A percentile compares a stretch with the other conserved stretches of the same genome.
These are phyloP conservation scores for Calocybe cyanea DNA, from an alignment of 768 basidiomycete genomes.

Conservation along the genomic window DNA sequence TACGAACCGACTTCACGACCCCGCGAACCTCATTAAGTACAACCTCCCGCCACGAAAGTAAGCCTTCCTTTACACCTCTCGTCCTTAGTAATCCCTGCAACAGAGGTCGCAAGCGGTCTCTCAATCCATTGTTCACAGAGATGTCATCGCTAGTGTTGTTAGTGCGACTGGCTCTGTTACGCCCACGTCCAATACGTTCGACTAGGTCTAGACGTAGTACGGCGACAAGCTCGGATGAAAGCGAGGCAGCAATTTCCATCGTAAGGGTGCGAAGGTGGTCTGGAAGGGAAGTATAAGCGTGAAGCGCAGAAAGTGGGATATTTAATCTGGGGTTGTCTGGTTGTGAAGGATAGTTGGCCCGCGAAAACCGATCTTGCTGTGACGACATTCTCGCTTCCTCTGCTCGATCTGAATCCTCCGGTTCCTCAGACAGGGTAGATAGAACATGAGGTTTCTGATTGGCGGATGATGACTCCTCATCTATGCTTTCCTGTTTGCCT, in stretches of 20 bases:
- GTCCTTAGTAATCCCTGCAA: slow-evolving; percentile 76
- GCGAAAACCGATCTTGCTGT: slow-evolving; percentile 14
- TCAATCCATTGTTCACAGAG: slow-evolving; percentile 33
- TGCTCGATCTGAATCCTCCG: background rate
- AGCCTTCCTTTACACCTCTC: slow-evolving; percentile 63
- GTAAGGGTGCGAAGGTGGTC: slow-evolving; percentile 66
- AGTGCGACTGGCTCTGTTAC: background rate
- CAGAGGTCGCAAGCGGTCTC: slow-evolving; percentile 66
- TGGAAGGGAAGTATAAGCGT: slow-evolving; percentile 75
- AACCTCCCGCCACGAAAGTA: slow-evolving; percentile 66
- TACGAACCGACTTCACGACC: slow-evolving; percentile 55
- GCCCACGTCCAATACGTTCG: slow-evolving; percentile 36
- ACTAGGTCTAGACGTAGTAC: slow-evolving; percentile 65
- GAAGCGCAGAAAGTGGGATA: slow-evolving; percentile 63
- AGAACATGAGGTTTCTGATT: background rate
- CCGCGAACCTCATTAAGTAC: slow-evolving; percentile 58
- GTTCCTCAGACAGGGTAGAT: slow-evolving; percentile 6
- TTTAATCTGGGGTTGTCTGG: slow-evolving; percentile 18
- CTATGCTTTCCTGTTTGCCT: slow-evolving; percentile 9
- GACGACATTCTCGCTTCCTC: slow-evolving; percentile 12
- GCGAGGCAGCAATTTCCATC: slow-evolving; percentile 69
- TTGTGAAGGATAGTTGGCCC: background rate
- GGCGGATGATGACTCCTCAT: background rate
- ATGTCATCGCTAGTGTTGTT: slow-evolving; percentile 17
- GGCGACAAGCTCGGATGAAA: slow-evolving; percentile 75